phyloP scores from a whole-genome alignment of 2,329 filamentous ascomycete species.

The Colletotrichum viniferum region DNA sequence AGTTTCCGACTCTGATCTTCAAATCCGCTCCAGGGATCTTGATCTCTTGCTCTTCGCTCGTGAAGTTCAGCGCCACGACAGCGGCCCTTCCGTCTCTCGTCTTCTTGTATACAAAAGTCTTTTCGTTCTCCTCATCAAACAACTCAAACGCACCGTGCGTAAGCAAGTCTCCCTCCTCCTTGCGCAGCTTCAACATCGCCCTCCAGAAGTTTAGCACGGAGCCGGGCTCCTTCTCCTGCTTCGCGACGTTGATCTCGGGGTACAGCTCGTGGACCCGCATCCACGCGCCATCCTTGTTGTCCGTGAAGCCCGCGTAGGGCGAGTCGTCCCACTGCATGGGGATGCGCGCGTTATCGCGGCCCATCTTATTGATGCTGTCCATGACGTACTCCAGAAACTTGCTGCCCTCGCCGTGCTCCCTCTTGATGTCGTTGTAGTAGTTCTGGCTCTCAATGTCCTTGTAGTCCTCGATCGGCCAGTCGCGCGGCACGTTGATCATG shows the following conservation, averaged over 20 bases:
- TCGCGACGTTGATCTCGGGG: conserved; percentile 57
- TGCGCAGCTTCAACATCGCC: conserved; percentile 56
- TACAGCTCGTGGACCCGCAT: conserved; percentile 67
- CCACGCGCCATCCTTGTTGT: conserved; percentile 47
- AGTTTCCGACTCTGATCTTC: conserved; percentile 32
- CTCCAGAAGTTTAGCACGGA: conserved; percentile 68
- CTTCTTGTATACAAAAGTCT: conserved; percentile 51
- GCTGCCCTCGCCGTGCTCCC: conserved; percentile 47
- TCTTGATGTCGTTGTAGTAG: conserved; percentile 50
- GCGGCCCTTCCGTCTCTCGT: conserved; percentile 29
- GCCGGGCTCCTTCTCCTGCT: conserved; percentile 45
- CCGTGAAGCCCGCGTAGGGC: conserved; percentile 66
- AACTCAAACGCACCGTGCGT: conserved; percentile 64
- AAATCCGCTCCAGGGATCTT: conserved; percentile 21
- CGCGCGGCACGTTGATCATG: conserved; percentile 54
- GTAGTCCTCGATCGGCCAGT: conserved; percentile 53
- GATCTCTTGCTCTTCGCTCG: conserved; percentile 33
- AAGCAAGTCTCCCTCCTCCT: conserved; percentile 61
- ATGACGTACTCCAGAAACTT: conserved; percentile 48
- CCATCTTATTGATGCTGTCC: conserved; percentile 60
- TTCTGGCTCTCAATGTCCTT: conserved; percentile 54
- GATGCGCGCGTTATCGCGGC: conserved; percentile 68
- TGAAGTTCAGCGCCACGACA: conserved; percentile 43
- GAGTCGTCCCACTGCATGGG: conserved; percentile 70
- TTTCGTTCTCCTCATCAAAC: conserved; percentile 49